Base-by-base conservation (phyloP, 2,329 filamentous ascomycete genomes). In the Penicillium sp. region DNA sequence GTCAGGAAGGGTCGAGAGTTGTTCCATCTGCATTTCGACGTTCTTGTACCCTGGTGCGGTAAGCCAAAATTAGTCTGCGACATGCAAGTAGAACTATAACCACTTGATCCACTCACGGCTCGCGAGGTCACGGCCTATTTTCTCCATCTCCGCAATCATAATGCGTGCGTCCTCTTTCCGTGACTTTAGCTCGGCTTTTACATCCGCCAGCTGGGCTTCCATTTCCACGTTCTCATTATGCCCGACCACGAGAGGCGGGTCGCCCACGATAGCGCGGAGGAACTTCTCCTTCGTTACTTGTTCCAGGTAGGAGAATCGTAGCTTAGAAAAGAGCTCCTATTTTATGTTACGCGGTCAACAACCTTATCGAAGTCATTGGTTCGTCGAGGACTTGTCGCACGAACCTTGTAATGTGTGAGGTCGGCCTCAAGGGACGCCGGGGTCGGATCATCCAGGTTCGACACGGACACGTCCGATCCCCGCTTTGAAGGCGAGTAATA, bases 261-360 rank as follows among this genome's bases (percentile, higher is more conserved):
- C 85, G 47, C 86, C 87, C 11, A 93, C 87, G 52, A 96, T 93
- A 47, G 85, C 82, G 51, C 88, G 85, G 37, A 98, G 82, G 64
- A 95, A 96, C 58, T 95, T 94, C 64, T 98, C 92, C 67, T 96
- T 98, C 30, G 90, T 96, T 46, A 96, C 88, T 71, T 96, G 92
- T 67, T 98, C 92, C 53, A 95, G 84, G 66, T 96, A 96, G 48
- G 85, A 93, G 71, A 96, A 96, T 52, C 90, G 86, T 26, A 96
- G 75, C 68, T 98, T 96, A 28, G 87, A 84, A 66, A 96, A 98
- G 13, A 96, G 77, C 66, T 95, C 89, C 68, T 80, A 48, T 17
- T 4, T 6, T 10, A 25, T 17, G 5, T 6, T 10, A 25, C 18
- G 9, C 18, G 18, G 18, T 22, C 5, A 22, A 9, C 18, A n/a